Percentiles rank a stretch among this genome's conserved stretches.
phyloP scores from a whole-genome alignment of 176 grass and related monocot species.

The Tillandsia fasciculata region DNA sequence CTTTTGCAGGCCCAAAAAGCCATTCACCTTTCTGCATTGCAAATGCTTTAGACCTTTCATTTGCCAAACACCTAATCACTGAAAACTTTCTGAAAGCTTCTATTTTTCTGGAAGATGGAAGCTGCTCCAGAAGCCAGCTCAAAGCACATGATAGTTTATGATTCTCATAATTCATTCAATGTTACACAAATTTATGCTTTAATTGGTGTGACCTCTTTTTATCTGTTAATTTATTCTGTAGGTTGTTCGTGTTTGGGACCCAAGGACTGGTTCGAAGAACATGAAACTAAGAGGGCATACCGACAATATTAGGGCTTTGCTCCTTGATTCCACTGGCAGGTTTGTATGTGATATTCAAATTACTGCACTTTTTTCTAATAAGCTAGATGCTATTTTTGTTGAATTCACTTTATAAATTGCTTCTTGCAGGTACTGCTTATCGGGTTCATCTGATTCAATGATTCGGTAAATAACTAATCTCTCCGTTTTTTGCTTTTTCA shows the following conservation, averaged over 20 bases:
- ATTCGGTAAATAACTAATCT: constrained; percentile 55
- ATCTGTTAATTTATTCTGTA: constrained; percentile 12
- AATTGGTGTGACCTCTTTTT: not conserved
- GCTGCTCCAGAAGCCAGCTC: no score
- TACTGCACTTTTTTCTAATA: no score
- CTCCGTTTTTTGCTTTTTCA: no score
- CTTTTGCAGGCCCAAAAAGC: no score
- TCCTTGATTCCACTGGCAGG: constrained; percentile 89
- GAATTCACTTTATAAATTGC: constrained; percentile 11
- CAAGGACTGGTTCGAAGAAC: constrained; percentile 76
- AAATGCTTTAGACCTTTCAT: no score
- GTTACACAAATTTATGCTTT: not conserved
- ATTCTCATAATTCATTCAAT: not conserved
- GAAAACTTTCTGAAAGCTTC: no score
- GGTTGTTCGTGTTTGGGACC: constrained; percentile 93
- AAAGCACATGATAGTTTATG: no score
- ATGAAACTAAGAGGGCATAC: constrained; percentile 97
- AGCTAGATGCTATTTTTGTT: no score
- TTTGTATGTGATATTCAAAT: constrained; percentile 20
- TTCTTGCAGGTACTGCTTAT: constrained; percentile 74
- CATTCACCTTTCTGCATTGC: no score
- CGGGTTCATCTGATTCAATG: constrained; percentile 97
- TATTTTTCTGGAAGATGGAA: no score
- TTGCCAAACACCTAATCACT: no score
- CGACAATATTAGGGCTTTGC: constrained; percentile 85